Percentiles rank a stretch among this genome's conserved stretches.
phyloP scores from a whole-genome alignment of 768 basidiomycete genomes.

The Pleurotus giganteus region DNA sequence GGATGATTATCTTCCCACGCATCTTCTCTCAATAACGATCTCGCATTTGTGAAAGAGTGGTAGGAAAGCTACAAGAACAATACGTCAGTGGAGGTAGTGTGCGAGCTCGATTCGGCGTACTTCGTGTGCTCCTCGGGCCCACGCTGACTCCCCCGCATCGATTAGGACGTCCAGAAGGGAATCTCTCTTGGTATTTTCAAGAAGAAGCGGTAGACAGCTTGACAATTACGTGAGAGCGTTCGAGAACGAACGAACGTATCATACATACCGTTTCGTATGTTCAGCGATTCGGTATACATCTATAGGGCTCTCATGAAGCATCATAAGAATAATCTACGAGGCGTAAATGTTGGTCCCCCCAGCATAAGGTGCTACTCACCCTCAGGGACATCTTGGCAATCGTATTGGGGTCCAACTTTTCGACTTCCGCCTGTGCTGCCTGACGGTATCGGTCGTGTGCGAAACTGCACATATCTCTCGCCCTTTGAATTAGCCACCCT shows the following conservation, averaged over 20 bases:
- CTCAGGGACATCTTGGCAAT: conserved; percentile 70
- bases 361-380: conserved; percentile 31
- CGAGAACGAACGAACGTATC: neutral
- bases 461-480: conserved; percentile 75
- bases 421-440: conserved; percentile 62
- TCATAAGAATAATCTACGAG: conserved; percentile 66
- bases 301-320: conserved; percentile 58
- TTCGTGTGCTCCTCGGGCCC: conserved; percentile 74
- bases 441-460: conserved; percentile 74
- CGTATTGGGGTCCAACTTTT: conserved; percentile 42
- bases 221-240: neutral
- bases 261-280: conserved; percentile 56
- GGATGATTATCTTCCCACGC: conserved; percentile 49
- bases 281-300: conserved; percentile 72
- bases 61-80: conserved; percentile 47
- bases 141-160: conserved; percentile 69
- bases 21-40: conserved; percentile 48
- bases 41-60: conserved; percentile 59
- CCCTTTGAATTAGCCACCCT: conserved; percentile 72
- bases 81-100: too few species aligned
- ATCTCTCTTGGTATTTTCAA: conserved; percentile 58
- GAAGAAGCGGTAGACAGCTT: conserved; percentile 62
- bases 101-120: conserved; percentile 26
- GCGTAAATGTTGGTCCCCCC: conserved; percentile 7
- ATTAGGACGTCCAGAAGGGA: conserved; percentile 60